Conservation (phyloP, 495 filamentous ascomycete species). For the Aspergillus bertholletiae region DNA sequence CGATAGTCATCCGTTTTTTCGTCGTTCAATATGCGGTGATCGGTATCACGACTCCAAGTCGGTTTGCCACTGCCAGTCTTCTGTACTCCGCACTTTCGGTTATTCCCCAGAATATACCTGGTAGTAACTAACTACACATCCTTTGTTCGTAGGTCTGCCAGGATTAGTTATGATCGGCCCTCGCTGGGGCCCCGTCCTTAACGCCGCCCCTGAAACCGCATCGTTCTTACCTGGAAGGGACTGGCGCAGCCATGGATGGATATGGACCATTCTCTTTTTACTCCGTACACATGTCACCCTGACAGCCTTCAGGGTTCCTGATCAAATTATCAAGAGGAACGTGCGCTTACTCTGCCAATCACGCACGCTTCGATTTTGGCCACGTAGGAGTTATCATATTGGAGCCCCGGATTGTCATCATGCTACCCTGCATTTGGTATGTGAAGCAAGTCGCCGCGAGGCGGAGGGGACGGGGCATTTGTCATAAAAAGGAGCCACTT, state of each 20-base stretch:
- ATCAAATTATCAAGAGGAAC: neutral
- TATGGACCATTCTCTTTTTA: neutral
- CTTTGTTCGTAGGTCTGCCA: neutral
- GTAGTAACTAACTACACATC: neutral
- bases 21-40: too few relatives aligned
- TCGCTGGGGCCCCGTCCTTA: neutral
- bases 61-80: neutral
- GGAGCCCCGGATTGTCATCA: neutral
- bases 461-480: neutral
- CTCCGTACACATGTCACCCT: neutral
- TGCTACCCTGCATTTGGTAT: neutral
- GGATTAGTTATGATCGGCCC: neutral
- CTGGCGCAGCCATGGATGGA: neutral
- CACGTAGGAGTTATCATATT: neutral
- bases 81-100: constrained; percentile 11
- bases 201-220: neutral
- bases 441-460: neutral
- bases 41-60: too few relatives aligned
- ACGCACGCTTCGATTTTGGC: neutral
- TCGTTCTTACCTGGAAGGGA: neutral
- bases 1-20: too few relatives aligned
- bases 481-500: neutral
- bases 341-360: neutral
- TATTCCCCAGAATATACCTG: constrained; percentile 7
- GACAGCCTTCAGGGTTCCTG: neutral